Evolutionary conservation across 768 basidiomycete species (phyloP).

Genomic region (Leucogyrophana mollusca): DNA sequence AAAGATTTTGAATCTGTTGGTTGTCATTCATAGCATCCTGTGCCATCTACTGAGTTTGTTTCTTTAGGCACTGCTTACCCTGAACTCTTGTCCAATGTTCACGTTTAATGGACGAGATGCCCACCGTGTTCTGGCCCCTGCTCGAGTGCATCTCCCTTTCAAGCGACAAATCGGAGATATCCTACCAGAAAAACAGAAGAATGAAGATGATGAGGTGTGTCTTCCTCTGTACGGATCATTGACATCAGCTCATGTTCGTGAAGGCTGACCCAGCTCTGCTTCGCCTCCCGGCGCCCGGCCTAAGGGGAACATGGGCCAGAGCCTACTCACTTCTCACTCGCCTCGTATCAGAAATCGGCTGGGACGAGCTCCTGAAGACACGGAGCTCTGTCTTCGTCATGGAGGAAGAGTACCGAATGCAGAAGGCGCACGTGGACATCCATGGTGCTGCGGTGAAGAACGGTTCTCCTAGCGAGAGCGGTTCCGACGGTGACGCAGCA

Average conservation of each 20-base stretch:
- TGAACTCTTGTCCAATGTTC: slow-evolving; percentile 99
- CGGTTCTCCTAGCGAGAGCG: slow-evolving; percentile 22
- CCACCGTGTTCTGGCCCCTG: slow-evolving; percentile 79
- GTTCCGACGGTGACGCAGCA: slow-evolving; percentile 20
- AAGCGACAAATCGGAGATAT: slow-evolving; percentile 87
- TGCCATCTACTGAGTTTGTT: neutral
- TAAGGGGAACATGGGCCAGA: slow-evolving; percentile 94
- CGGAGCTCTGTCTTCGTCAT: slow-evolving; percentile 97
- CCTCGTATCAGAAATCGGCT: slow-evolving; percentile 92
- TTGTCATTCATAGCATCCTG: neutral
- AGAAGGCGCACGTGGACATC: slow-evolving; percentile 82
- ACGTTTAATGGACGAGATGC: slow-evolving; percentile 96
- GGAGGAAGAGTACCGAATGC: slow-evolving; percentile 99
- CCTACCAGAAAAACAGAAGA: slow-evolving; percentile 78
- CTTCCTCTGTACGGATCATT: neutral
- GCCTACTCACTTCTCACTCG: slow-evolving; percentile 90
- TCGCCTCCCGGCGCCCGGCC: slow-evolving; percentile 91
- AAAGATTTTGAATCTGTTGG: slow-evolving; percentile 75
- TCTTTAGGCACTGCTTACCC: slow-evolving; percentile 72
- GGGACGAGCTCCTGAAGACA: slow-evolving; percentile 97
- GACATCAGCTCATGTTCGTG: neutral
- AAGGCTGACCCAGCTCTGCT: slow-evolving; percentile 91
- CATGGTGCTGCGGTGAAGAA: slow-evolving; percentile 29
- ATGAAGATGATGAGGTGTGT: slow-evolving; percentile 80
- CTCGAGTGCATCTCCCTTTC: slow-evolving; percentile 83